Evolutionary conservation across 805 yeast species (phyloP), one percentile per base, ranked within the genome.

Genomic region (Cyberlindnera americana): DNA sequence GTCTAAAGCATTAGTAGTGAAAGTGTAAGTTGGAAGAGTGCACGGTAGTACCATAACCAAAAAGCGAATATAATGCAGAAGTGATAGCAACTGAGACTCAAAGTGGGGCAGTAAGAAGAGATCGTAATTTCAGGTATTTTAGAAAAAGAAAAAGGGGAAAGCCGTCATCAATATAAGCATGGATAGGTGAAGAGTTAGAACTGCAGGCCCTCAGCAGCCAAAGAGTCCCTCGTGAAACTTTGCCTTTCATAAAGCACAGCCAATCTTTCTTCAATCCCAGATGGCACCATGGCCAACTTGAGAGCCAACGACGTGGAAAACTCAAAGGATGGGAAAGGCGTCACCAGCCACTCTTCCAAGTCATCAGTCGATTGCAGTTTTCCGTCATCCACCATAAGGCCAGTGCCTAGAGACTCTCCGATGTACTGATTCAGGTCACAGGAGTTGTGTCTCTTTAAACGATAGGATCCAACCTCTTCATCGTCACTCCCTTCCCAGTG

Each of bases 381-480:
- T n/a, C n/a, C n/a, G n/a, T n/a, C 35, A 17, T 22, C 23, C 12
- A 23, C 14, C 9, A 11, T 15, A 31, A 15, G 15, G 14, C 24
- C 33, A 21, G 26, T n/a, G 5, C 18, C 22, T 15, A 15, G n/a
- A 16, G 16, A 8, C 5, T 8, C 33, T 3, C 16, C n/a, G n/a
- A n/a, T n/a, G n/a, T n/a, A n/a, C n/a, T n/a, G n/a, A n/a, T n/a
- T 22, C 33, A 28, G 14, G 21, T 27, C 38, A 16, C 27, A 39
- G 6, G 38, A 39, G 16, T 29, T 33, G 28, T 30, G 26, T 33
- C 38, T 42, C 33, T 41, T 37, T 16, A 28, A 8, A 2, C 29
- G 19, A 9, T 13, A n/a, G 4, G 28, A n/a, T 15, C 24, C 28
- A n/a, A 5, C 19, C 3, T 9, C 14, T 6, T 31, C 36, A 6